Conservation (phyloP, 2,329 filamentous ascomycete species). For the Fusarium newnesense region DNA sequence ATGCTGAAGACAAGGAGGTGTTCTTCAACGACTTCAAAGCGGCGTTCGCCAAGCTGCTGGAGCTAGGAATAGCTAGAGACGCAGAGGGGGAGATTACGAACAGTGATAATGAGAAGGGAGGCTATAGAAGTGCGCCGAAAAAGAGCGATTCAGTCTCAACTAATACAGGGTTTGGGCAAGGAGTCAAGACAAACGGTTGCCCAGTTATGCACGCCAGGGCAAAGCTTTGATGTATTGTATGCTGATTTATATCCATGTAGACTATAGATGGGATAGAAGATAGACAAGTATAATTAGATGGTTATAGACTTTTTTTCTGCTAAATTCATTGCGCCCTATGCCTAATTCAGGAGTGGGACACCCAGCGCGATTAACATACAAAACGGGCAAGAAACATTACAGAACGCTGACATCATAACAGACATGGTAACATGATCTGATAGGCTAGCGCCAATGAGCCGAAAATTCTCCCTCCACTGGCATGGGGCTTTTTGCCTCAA, state of each 20-base stretch:
- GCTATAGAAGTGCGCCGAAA: not conserved
- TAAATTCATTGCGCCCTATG: not conserved
- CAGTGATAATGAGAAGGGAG: constrained; percentile 1
- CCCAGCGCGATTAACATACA: not conserved
- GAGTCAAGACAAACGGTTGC: not conserved
- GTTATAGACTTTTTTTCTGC: not conserved
- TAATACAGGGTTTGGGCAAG: not conserved
- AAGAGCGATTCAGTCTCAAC: not conserved
- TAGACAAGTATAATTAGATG: not conserved
- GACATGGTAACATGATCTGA: not conserved
- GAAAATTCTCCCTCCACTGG: not conserved
- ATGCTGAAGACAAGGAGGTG: not conserved
- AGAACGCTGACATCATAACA: not conserved
- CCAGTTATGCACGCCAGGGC: not conserved
- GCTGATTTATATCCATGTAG: not conserved
- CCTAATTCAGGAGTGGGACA: not conserved
- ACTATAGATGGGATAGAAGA: not conserved
- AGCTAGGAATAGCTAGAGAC: constrained; percentile 1
- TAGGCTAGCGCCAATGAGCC: not conserved
- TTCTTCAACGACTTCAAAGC: constrained; percentile 4
- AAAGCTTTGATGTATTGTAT: not conserved
- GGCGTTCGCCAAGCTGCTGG: constrained; percentile 1
- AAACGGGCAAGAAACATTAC: not conserved
- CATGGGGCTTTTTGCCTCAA: not conserved
- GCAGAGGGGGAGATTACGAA: not conserved